phyloP scores from a whole-genome alignment of 495 filamentous ascomycete species.

The Gamarada debralockiae region DNA sequence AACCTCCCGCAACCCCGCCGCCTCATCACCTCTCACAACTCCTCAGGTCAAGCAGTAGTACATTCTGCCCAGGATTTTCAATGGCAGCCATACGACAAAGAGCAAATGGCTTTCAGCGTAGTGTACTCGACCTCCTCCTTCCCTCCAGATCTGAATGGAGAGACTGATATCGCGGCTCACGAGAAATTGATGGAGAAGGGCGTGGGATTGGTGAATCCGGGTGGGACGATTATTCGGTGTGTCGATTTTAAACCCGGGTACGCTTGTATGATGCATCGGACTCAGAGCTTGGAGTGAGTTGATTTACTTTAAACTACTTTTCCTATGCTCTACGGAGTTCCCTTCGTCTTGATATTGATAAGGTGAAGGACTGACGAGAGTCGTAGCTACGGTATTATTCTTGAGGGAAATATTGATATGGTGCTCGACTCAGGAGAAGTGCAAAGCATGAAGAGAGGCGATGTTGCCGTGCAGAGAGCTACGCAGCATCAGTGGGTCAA shows the following conservation, averaged over 20 bases:
- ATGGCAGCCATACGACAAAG: neutral
- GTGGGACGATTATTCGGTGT: slow-evolving; percentile 13
- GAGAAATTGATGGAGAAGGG: neutral
- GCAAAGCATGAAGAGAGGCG: slow-evolving; percentile 53
- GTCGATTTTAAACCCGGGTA: slow-evolving; percentile 14
- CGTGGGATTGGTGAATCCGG: neutral
- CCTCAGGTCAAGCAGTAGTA: neutral
- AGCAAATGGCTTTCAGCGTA: neutral
- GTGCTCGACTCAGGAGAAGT: slow-evolving; percentile 58
- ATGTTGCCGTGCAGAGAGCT: slow-evolving; percentile 19
- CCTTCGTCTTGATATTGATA: too few relatives aligned
- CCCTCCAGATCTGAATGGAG: neutral
- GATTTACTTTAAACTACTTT: too few relatives aligned
- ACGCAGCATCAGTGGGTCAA: slow-evolving; percentile 61
- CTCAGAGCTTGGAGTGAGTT: slow-evolving; percentile 70
- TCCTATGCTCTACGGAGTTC: too few relatives aligned
- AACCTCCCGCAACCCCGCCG: neutral
- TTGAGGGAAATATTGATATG: slow-evolving; percentile 66
- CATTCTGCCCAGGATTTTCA: neutral
- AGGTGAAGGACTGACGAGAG: too few relatives aligned
- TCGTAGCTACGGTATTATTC: slow-evolving; percentile 68
- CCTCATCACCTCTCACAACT: neutral
- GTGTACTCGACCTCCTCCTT: neutral
- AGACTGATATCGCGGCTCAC: neutral
- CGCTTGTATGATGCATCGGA: slow-evolving; percentile 57